These are phyloP conservation scores for Closterium sp. DNA, from an alignment of 139 green algal species.

Conservation along the genomic window DNA sequence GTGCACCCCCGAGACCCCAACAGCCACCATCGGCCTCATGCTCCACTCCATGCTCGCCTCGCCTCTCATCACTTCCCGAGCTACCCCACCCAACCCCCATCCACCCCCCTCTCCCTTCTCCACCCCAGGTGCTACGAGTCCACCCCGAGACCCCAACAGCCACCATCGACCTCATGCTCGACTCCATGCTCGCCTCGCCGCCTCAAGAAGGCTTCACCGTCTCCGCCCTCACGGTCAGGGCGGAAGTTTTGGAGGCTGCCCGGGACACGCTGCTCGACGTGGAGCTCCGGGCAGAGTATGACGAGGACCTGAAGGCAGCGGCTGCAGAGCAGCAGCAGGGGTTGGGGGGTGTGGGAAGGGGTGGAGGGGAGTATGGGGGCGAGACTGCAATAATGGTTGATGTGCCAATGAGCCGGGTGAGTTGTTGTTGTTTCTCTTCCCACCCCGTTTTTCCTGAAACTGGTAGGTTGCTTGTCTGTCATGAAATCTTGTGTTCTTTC, in stretches of 20 bases:
- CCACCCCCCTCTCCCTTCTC: not conserved
- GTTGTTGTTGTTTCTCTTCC: not conserved
- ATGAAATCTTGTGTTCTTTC: not conserved
- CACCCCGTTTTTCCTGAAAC: not conserved
- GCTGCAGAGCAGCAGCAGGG: not conserved
- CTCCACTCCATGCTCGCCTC: not conserved
- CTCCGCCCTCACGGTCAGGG: conserved; percentile 22
- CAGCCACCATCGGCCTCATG: not conserved
- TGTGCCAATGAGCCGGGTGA: not conserved
- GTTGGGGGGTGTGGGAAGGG: not conserved
- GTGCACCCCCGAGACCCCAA: not conserved
- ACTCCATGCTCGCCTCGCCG: not conserved
- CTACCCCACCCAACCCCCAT: no score
- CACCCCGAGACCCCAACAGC: not conserved
- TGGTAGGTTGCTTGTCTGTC: not conserved
- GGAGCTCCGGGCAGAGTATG: conserved; percentile 28
- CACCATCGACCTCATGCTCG: not conserved
- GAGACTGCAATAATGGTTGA: conserved; percentile 1
- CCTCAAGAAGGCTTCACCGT: conserved; percentile 33
- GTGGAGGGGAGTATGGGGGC: conserved; percentile 6
- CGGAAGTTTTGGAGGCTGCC: conserved; percentile 28
- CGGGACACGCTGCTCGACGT: conserved; percentile 26
- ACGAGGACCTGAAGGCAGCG: conserved; percentile 26
- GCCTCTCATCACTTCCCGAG: not conserved
- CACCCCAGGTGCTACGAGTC: not conserved